Percentiles rank a stretch among this genome's conserved stretches.
Evolutionary conservation across 805 yeast species (phyloP).

Genomic region (Kregervanrija pseudodelftensis): DNA sequence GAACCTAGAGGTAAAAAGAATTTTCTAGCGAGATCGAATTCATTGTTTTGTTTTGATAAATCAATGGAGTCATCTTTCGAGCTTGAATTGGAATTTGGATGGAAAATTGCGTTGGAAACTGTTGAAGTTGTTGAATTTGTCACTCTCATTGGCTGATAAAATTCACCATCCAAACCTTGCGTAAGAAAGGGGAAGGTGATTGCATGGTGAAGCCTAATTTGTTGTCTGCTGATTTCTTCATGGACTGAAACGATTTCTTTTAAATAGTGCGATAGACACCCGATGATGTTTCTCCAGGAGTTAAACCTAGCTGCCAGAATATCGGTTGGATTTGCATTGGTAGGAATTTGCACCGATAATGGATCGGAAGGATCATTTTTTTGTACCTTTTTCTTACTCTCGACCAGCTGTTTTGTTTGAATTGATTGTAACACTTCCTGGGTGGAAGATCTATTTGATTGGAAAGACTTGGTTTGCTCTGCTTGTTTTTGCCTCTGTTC

Average conservation of each 20-base stretch:
- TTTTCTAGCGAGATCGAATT: constrained; percentile 31
- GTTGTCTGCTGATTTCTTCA: constrained; percentile 83
- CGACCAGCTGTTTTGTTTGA: constrained; percentile 11
- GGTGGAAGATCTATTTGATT: constrained; percentile 23
- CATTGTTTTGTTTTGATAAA: constrained; percentile 22
- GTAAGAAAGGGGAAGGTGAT: constrained; percentile 48
- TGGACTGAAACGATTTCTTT: constrained; percentile 77
- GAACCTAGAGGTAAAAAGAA: constrained; percentile 72
- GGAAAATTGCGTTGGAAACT: constrained; percentile 3
- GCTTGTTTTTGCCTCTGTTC: constrained; percentile 36
- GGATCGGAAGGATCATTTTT: constrained; percentile 43
- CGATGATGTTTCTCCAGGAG: constrained; percentile 79
- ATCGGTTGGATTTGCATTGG: constrained; percentile 75
- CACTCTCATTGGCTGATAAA: constrained; percentile 30
- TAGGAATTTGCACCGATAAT: constrained; percentile 43
- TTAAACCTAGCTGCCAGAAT: constrained; percentile 74
- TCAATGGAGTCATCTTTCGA: constrained; percentile 10
- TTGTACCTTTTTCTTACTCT: constrained; percentile 5
- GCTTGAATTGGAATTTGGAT: constrained; percentile 3
- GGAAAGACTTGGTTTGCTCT: constrained; percentile 37
- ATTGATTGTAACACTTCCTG: constrained; percentile 22
- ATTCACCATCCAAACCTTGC: constrained; percentile 33
- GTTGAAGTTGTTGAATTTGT: constrained; percentile 8
- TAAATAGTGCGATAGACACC: constrained; percentile 66
- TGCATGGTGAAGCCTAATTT: constrained; percentile 72